Conservation (phyloP, 2,329 filamentous ascomycete species). For the Aphanocladium album region DNA sequence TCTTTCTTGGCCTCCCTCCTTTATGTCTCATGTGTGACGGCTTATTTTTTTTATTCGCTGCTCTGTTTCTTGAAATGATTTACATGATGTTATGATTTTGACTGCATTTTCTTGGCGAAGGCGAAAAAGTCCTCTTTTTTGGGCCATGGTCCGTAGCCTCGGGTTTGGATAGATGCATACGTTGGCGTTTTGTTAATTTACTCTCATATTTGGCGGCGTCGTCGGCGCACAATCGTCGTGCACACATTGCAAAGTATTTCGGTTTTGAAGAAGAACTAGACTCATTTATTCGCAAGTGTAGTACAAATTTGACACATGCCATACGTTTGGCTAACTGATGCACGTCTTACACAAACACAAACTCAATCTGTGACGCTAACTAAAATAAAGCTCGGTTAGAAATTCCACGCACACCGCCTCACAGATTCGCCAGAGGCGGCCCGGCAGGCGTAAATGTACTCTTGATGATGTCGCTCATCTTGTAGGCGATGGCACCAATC, state of each 20-base stretch:
- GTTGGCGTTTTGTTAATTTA: not conserved
- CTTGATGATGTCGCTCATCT: slow-evolving; percentile 17
- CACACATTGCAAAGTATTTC: not conserved
- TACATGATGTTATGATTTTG: slow-evolving; percentile 5
- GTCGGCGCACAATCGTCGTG: not conserved
- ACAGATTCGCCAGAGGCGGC: slow-evolving; percentile 3
- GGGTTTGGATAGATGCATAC: slow-evolving; percentile 4
- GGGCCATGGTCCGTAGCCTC: not conserved
- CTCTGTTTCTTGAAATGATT: not conserved
- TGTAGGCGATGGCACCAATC: slow-evolving; percentile 18
- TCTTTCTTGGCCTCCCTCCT: not conserved
- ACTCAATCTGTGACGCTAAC: not conserved
- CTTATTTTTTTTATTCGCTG: not conserved
- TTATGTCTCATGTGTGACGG: not conserved
- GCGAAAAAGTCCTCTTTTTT: not conserved
- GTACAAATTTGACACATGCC: not conserved
- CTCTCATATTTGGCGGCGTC: not conserved
- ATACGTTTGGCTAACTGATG: not conserved
- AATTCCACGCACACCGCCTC: not conserved
- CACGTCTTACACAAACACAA: not conserved
- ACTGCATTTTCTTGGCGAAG: not conserved
- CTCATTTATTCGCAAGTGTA: not conserved
- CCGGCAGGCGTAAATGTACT: not conserved
- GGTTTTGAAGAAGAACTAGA: not conserved
- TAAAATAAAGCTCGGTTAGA: not conserved